Evolutionary conservation across 2,329 filamentous ascomycete genomes (phyloP).

Genomic region (Kalmusia sp.): DNA sequence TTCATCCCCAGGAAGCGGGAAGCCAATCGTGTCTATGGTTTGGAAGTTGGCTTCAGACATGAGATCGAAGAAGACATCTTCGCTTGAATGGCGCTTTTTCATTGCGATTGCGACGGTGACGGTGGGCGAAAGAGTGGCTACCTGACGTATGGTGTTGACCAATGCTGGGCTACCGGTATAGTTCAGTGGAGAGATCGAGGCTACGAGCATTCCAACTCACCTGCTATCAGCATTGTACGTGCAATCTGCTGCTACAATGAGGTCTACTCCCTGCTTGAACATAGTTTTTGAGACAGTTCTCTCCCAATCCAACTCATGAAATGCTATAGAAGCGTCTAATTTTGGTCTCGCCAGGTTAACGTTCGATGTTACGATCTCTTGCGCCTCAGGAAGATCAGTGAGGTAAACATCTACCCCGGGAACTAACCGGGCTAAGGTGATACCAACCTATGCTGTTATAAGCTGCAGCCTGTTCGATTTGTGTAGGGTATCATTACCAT

Average conservation of each 20-base stretch:
- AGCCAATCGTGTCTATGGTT: constrained; percentile 18
- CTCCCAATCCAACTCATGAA: constrained; percentile 70
- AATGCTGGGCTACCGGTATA: constrained; percentile 60
- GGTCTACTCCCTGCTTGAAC: constrained; percentile 47
- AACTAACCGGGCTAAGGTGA: constrained; percentile 65
- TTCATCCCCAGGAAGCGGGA: constrained; percentile 36
- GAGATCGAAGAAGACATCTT: constrained; percentile 70
- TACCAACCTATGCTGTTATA: constrained; percentile 50
- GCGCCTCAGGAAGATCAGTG: constrained; percentile 71
- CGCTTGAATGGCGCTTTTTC: constrained; percentile 72
- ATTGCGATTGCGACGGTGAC: constrained; percentile 66
- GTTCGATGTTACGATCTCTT: constrained; percentile 66
- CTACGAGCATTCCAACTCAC: constrained; percentile 19
- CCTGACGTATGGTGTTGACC: constrained; percentile 61
- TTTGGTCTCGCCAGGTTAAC: constrained; percentile 50
- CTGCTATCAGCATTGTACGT: constrained; percentile 74
- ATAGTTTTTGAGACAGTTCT: constrained; percentile 47
- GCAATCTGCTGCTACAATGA: constrained; percentile 73
- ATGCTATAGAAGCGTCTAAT: constrained; percentile 52
- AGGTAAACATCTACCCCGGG: constrained; percentile 62
- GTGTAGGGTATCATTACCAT: constrained; percentile 54
- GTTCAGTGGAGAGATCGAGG: not conserved
- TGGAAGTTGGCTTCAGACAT: constrained; percentile 42
- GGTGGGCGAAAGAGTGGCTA: constrained; percentile 57
- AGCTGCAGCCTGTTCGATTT: not conserved